These are phyloP conservation scores for Alternaria gansuensis DNA, from an alignment of 2,329 filamentous ascomycete species.

Conservation along the genomic window DNA sequence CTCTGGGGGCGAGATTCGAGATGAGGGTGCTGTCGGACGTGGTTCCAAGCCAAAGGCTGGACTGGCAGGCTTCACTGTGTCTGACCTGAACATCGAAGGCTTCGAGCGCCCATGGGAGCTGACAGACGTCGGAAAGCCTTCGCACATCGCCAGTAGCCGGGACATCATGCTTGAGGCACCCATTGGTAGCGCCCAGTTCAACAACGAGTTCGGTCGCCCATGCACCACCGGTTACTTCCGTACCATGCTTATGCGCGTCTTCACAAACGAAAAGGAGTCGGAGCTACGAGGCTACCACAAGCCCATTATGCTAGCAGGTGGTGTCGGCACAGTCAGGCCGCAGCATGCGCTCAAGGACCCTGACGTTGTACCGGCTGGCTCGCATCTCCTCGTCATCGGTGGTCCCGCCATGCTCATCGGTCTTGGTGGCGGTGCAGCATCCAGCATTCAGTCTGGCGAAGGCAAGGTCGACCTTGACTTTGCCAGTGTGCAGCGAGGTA, in stretches of 20 bases:
- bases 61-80: constrained; percentile 91
- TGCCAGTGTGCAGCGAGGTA: constrained; percentile 94
- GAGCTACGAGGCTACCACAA: constrained; percentile 95
- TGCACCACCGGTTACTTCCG: constrained; percentile 90
- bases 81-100: constrained; percentile 88
- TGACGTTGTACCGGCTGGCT: constrained; percentile 81
- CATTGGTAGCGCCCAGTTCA: constrained; percentile 93
- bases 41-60: constrained; percentile 94
- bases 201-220: constrained; percentile 96
- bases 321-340: constrained; percentile 89
- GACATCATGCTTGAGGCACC: constrained; percentile 99
- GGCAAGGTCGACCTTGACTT: constrained; percentile 93
- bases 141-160: constrained; percentile 90
- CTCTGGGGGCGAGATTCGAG: constrained; percentile 92
- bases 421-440: constrained; percentile 92
- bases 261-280: constrained; percentile 66
- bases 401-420: constrained; percentile 98
- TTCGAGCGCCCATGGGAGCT: constrained; percentile 87
- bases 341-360: constrained; percentile 89
- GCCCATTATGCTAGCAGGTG: constrained; percentile 97
- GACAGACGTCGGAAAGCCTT: constrained; percentile 81
- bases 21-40: constrained; percentile 92
- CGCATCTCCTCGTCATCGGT: constrained; percentile 89
- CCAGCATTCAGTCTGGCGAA: constrained; percentile 87
- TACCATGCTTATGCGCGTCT: constrained; percentile 78